These are phyloP conservation scores for Diaporthe ilicicola DNA, from an alignment of 2,329 filamentous ascomycete genomes.

Conservation along the genomic window DNA sequence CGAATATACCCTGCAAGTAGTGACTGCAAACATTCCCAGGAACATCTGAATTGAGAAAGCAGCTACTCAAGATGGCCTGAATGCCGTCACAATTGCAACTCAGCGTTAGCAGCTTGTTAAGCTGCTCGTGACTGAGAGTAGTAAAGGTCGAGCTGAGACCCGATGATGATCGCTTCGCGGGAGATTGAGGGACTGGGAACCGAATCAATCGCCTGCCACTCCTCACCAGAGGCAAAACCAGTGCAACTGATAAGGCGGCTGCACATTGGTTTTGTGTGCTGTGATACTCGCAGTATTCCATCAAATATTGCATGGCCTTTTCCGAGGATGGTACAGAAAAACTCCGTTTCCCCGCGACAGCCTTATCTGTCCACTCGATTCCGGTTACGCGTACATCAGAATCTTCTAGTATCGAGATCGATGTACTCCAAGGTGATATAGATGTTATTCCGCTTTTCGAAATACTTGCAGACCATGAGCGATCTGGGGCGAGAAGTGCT, in stretches of 20 bases:
- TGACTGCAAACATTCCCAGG: not conserved
- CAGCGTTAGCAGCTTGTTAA: not conserved
- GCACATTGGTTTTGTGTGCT: not conserved
- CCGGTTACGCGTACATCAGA: not conserved
- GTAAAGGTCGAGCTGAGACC: not conserved
- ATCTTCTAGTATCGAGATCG: not conserved
- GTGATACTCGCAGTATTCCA: not conserved
- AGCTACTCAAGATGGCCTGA: not conserved
- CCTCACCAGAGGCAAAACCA: not conserved
- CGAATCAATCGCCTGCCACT: not conserved
- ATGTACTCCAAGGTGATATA: not conserved
- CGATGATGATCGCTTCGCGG: not conserved
- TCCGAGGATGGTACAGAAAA: not conserved
- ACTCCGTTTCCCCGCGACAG: not conserved
- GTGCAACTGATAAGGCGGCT: not conserved
- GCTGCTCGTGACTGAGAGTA: not conserved
- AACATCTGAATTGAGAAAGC: not conserved
- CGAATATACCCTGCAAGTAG: not conserved
- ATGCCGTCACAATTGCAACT: not conserved
- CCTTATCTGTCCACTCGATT: not conserved
- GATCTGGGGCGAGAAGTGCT: not conserved
- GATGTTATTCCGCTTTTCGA: not conserved
- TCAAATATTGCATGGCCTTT: not conserved
- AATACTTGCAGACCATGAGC: not conserved
- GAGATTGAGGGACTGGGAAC: not conserved